Percentiles rank a stretch among this genome's conserved stretches.
Evolutionary conservation across 306 rosid species (phyloP).

Genomic region (Vigna nakashimae): DNA sequence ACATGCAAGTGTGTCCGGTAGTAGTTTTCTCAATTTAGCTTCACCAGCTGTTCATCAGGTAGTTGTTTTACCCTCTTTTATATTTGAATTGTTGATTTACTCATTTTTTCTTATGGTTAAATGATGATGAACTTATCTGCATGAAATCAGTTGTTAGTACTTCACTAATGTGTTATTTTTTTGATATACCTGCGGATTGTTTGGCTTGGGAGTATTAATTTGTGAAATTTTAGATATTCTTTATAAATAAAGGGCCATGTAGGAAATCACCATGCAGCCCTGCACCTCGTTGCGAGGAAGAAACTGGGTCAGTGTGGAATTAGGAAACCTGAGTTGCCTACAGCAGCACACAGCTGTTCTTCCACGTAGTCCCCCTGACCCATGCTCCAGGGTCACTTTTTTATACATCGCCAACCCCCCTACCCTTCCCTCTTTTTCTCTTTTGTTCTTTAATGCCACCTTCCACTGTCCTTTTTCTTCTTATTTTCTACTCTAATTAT

Average conservation of each 20-base stretch:
- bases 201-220: not conserved
- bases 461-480: too few relatives aligned
- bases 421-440: too few relatives aligned
- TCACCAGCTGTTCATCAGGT: conserved; percentile 74
- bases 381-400: too few relatives aligned
- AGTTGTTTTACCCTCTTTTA: not conserved
- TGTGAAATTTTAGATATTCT: not conserved
- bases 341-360: too few relatives aligned
- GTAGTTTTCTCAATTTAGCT: conserved; percentile 57
- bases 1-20: conserved; percentile 64
- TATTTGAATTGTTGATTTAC: not conserved
- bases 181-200: not conserved
- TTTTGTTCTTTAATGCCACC: too few relatives aligned
- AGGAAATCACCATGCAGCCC: too few relatives aligned
- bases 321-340: too few relatives aligned
- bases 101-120: not conserved
- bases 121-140: not conserved
- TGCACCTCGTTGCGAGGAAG: too few relatives aligned
- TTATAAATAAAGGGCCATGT: not conserved
- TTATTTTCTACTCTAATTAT: too few relatives aligned
- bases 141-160: conserved; percentile 10
- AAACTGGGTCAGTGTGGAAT: too few relatives aligned
- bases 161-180: not conserved
- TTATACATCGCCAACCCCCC: too few relatives aligned
- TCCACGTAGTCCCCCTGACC: too few relatives aligned